Conservation (phyloP, 2,329 filamentous ascomycete genomes). For the Onygenales sp. region DNA sequence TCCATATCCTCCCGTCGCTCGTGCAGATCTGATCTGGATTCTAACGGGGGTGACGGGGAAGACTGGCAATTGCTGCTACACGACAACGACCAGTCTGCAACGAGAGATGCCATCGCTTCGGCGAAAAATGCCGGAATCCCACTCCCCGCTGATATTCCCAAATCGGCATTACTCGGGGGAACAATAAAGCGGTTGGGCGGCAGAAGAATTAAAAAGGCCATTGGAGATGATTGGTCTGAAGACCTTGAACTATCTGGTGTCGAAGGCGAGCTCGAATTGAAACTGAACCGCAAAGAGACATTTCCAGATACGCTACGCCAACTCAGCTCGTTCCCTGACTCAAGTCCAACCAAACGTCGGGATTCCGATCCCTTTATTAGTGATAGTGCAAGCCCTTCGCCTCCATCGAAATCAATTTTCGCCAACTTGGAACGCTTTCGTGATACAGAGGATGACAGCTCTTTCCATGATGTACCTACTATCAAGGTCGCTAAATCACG, state of each 20-base stretch:
- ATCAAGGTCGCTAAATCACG: constrained; percentile 59
- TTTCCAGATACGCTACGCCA: constrained; percentile 63
- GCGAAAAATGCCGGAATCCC: constrained; percentile 87
- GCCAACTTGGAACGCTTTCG: constrained; percentile 53
- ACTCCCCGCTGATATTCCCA: constrained; percentile 74
- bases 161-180: constrained; percentile 81
- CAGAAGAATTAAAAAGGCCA: constrained; percentile 60
- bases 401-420: constrained; percentile 47
- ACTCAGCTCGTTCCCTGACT: constrained; percentile 42
- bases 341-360: constrained; percentile 29
- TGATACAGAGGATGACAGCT: constrained; percentile 52
- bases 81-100: constrained; percentile 75
- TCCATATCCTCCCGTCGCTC: constrained; percentile 76
- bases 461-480: constrained; percentile 55
- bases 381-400: constrained; percentile 24
- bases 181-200: constrained; percentile 84
- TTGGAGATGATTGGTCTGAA: constrained; percentile 73
- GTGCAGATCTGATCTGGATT: constrained; percentile 72
- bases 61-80: constrained; percentile 81
- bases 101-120: constrained; percentile 73
- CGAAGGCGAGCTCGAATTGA: constrained; percentile 52
- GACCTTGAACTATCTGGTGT: constrained; percentile 60
- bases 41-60: constrained; percentile 62
- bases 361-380: constrained; percentile 15
- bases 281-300: constrained; percentile 48